Percentiles rank a stretch among this genome's conserved stretches.
Conservation (phyloP, 2,329 filamentous ascomycete species). For the Dactylonectria estremocensis region DNA sequence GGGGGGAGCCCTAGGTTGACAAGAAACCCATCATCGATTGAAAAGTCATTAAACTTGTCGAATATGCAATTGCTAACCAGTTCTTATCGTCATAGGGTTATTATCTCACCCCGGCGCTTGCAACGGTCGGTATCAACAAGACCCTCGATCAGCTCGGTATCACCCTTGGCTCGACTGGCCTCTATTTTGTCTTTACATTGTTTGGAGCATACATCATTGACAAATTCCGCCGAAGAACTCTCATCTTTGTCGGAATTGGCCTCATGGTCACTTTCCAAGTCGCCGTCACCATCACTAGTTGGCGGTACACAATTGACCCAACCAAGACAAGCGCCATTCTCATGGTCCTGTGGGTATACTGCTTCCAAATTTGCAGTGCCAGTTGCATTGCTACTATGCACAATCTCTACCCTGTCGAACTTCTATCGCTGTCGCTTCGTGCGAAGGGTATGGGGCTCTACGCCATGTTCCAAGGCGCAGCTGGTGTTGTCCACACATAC, state of each 20-base stretch:
- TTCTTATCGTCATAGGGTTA: conserved; percentile 18
- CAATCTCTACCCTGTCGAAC: conserved; percentile 43
- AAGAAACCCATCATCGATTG: neutral
- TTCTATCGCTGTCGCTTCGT: conserved; percentile 39
- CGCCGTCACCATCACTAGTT: conserved; percentile 44
- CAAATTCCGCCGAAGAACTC: conserved; percentile 37
- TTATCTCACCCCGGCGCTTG: conserved; percentile 39
- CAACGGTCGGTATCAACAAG: conserved; percentile 36
- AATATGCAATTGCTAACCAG: neutral
- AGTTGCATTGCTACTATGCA: conserved; percentile 45
- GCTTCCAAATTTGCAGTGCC: conserved; percentile 45
- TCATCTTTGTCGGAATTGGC: conserved; percentile 41
- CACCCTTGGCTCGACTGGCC: conserved; percentile 37
- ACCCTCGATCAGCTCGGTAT: conserved; percentile 40
- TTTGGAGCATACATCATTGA: conserved; percentile 42
- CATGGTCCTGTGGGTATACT: conserved; percentile 42
- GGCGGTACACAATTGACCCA: conserved; percentile 19
- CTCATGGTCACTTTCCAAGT: conserved; percentile 38
- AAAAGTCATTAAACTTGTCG: neutral
- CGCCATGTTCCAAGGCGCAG: conserved; percentile 44
- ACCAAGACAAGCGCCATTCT: conserved; percentile 22
- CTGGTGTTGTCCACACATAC: conserved; percentile 42
- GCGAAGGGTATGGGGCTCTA: conserved; percentile 45
- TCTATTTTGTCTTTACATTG: conserved; percentile 45
- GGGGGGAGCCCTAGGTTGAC: neutral